Conservation (phyloP, 768 basidiomycete genomes). For the Suillus tomentosus region DNA sequence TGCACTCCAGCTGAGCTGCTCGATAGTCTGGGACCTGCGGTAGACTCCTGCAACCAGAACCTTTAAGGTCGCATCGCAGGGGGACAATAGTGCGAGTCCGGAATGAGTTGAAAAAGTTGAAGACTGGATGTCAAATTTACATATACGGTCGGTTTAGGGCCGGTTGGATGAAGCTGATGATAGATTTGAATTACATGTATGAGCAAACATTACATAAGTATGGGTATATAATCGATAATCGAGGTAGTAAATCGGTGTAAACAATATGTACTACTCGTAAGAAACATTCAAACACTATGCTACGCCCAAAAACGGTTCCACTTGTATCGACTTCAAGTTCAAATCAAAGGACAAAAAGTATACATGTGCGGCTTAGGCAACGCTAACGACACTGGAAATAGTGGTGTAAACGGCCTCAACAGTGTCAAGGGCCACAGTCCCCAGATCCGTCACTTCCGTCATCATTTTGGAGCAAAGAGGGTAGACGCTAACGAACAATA, state of each 20-base stretch:
- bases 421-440: background rate
- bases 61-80: conserved; percentile 23
- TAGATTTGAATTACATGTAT: background rate
- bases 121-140: background rate
- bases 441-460: background rate
- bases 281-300: background rate
- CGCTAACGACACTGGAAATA: background rate
- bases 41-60: conserved; percentile 35
- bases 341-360: background rate
- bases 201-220: background rate
- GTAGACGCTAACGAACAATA: background rate
- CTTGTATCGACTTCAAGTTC: background rate
- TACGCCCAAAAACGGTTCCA: background rate
- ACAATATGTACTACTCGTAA: background rate
- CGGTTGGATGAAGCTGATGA: background rate
- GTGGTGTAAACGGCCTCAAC: background rate
- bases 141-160: background rate
- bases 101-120: conserved; percentile 27
- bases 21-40: conserved; percentile 35
- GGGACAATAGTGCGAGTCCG: conserved; percentile 41
- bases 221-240: background rate
- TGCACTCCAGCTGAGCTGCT: conserved; percentile 32
- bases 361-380: background rate
- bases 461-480: background rate
- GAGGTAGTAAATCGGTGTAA: background rate